Evolutionary conservation across 352 stramenopile species (phyloP), one percentile per base, ranked within the genome.

Genomic region (Globisporangium acanthophoron): DNA sequence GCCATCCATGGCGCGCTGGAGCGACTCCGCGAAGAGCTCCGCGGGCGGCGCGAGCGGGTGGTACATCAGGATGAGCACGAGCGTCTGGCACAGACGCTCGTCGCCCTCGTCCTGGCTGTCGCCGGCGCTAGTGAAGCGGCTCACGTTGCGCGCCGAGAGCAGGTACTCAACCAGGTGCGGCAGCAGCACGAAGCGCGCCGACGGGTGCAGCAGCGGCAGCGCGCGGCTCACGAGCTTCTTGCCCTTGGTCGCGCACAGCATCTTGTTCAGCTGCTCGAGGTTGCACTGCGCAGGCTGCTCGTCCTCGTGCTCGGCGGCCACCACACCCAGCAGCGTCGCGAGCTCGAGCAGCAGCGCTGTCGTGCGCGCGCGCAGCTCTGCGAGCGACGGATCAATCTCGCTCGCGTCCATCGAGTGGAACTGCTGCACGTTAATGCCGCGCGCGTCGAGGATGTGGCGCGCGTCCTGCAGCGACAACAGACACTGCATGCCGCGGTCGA

Each of bases 1-100:
- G 27, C 66, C 71, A n/a, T 60, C 56, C 52, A 94, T 64, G 0
- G 78, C 78, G 27, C 78, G 76, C 52, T 76, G 58, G 5, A 94
- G 67, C 33, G 80, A 89, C 45, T 88, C 75, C 0, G 77, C 76
- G 12, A 94, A 71, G 37, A 92, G 64, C 49, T 90, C 75, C 1
- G 78, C 67, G 1, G 82, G 68, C 21, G 81, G 80, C 8, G 81
- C 65, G n/a, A 83, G 80, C n/a, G 77, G 83, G 52, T 91, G 77
- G 65, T 90, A 94, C 29, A 91, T 69, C 46, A 94, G 62, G 59
- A 85, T 83, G 6, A 94, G 77, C 63, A 94, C 85, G 37, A 94
- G 65, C 33, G 85, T 88, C 63, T 94, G 80, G 46, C 80, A 89
- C 13, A 94, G 57, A 6, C 79, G 74, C 54, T 89, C 79, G 56